These are phyloP conservation scores for Salisapilia sapeloensis DNA, from an alignment of 352 stramenopile species.

Conservation along the genomic window DNA sequence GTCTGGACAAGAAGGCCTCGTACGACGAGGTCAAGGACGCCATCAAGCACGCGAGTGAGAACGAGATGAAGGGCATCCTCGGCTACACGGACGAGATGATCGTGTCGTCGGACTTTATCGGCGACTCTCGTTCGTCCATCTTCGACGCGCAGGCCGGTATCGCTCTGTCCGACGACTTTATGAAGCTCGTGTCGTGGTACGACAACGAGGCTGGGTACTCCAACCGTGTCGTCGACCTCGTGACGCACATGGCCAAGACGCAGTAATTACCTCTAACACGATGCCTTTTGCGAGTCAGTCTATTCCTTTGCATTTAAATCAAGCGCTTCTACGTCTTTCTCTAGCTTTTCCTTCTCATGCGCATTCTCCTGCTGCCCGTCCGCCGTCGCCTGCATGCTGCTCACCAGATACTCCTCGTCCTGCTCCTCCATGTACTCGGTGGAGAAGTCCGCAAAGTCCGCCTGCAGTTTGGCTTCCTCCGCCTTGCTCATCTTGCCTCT, in stretches of 20 bases:
- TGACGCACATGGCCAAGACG: conserved; percentile 90
- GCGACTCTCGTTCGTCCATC: conserved; percentile 92
- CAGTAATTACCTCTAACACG: conserved; percentile 34
- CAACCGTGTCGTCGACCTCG: conserved; percentile 93
- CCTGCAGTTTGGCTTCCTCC: conserved; percentile 21
- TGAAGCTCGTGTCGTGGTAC: conserved; percentile 99
- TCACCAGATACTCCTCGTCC: conserved; percentile 7
- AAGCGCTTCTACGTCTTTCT: conserved; percentile 3
- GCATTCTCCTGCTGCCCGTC: conserved; percentile 9
- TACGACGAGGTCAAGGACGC: conserved; percentile 97
- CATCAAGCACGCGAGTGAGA: conserved; percentile 90
- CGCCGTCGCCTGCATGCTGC: too few species aligned
- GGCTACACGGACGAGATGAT: conserved; percentile 96
- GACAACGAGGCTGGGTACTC: conserved; percentile 99
- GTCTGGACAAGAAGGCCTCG: conserved; percentile 78
- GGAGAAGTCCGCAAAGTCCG: conserved; percentile 41
- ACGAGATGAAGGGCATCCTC: conserved; percentile 93
- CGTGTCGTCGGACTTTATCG: conserved; percentile 96
- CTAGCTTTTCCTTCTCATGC: conserved; percentile 5
- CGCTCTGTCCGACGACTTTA: conserved; percentile 95
- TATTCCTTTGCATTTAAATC: too few species aligned
- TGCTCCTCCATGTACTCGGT: conserved; percentile 43
- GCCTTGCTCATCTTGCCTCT: conserved; percentile 29
- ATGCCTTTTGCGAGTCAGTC: too few species aligned
- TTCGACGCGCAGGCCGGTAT: conserved; percentile 96